These are phyloP conservation scores for Excoecaria agallocha DNA, from an alignment of 345 rosid genomes.

Conservation along the genomic window DNA sequence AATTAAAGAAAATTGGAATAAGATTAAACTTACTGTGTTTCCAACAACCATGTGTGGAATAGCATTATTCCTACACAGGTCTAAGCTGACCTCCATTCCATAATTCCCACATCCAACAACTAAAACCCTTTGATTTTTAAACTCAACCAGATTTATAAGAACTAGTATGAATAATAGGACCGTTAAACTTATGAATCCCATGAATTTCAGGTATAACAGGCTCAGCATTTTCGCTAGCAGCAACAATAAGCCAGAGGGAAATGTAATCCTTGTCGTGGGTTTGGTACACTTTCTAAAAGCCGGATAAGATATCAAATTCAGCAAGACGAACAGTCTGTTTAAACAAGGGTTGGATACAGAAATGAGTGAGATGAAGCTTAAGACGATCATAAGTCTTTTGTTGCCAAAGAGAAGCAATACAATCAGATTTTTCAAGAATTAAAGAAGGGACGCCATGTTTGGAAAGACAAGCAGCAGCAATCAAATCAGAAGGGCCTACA, in stretches of 20 bases:
- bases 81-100: constrained; percentile 65
- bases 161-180: constrained; percentile 56
- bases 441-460: constrained; percentile 59
- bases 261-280: constrained; percentile 51
- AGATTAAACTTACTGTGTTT: too few relatives aligned
- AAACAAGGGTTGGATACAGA: constrained; percentile 61
- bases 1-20: too few relatives aligned
- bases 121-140: constrained; percentile 44
- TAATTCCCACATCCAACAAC: constrained; percentile 88
- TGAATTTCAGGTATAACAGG: constrained; percentile 44
- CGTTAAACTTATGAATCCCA: constrained; percentile 47
- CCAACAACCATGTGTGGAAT: constrained; percentile 56
- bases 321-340: constrained; percentile 57
- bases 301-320: constrained; percentile 41
- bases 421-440: constrained; percentile 66
- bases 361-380: constrained; percentile 69
- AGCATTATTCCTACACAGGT: constrained; percentile 59
- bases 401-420: constrained; percentile 88
- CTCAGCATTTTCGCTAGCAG: constrained; percentile 78
- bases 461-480: constrained; percentile 68
- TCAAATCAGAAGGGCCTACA: constrained; percentile 93
- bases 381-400: constrained; percentile 77
- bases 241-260: constrained; percentile 62
- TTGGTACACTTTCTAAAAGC: constrained; percentile 63
- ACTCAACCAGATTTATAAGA: constrained; percentile 54